Base-by-base conservation (phyloP, 2,329 filamentous ascomycete genomes). In the Pseudogymnoascus sp. region DNA sequence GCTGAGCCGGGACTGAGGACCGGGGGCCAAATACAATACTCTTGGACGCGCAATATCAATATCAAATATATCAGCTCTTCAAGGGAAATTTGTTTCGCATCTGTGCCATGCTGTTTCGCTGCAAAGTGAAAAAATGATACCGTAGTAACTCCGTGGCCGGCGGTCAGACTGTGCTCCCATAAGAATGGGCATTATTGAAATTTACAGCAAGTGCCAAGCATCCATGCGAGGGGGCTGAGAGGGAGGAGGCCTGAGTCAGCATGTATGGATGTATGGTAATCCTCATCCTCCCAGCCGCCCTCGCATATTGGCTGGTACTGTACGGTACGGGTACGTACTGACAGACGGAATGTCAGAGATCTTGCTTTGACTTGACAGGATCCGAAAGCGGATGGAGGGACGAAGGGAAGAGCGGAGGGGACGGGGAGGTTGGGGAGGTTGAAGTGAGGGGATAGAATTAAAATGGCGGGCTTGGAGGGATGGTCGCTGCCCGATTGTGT, bases 101-200 rank as follows among this genome's bases (percentile, higher is more conserved):
- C 14, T 52, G 25, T 52, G 45, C 45, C 45, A 52, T 19, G 41
- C 19, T 42, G 41, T 42, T 42, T 42, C 9, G 41, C 38, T 41
- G 41, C 9, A 33, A 33, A 33, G 11, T 33, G 1, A 23, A 6
- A 23, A 42, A 52, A 33, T 52, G 45, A 52, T 52, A 33, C 45
- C 45, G 45, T 8, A 52, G 45, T 52, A 52, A 7, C 7, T 30
- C 45, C 45, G 45, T 19, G 25, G 45, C 14, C 16, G 25, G 33
- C 45, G 45, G 45, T 52, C n/a, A 30, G 45, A 52, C 42, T 52
- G 45, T 52, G 45, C 12, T 52, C 25, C 45, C 45, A 52, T 52
- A 30, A 52, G 45, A 52, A 52, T 52, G 14, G 14, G 45, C 45
- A 52, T 52, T 52, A 52, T 52, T 52, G 45, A 52, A 30, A 52